Base-by-base conservation (phyloP, 495 filamentous ascomycete genomes). In the Xylaria sp. region DNA sequence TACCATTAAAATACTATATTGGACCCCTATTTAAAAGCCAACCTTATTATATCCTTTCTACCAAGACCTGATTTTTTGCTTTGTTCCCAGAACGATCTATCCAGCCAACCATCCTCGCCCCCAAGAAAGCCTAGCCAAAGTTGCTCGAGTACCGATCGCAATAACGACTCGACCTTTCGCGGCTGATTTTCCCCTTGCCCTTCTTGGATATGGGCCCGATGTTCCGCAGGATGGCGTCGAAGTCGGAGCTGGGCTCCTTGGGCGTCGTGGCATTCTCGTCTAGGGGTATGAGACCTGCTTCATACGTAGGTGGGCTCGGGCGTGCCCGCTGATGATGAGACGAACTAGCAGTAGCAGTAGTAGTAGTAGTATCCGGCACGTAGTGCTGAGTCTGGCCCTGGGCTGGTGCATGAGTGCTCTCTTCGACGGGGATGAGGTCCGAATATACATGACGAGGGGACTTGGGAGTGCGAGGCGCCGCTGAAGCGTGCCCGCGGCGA, bases 131-230 rank as follows among this genome's bases (percentile, higher is more conserved):
- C 15, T 61, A 69, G 5, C 67, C 67, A 43, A 62, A 61, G 43
- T 69, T 69, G 67, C 67, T 69, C 0, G 43, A 50, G 31, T 69
- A 69, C n/a, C 67, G 53, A 31, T 69, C 67, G n/a, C 59, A 69
- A 29, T 69, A 69, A 19, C 67, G 67, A 43, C 55, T 44, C 11
- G 55, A 61, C 15, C 67, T 43, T 40, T 58, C 57, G 8, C 57
- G 67, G 31, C 55, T 19, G 21, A 46, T 48, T 0, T 53, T 69
- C 7, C 43, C 29, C 40, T 61, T 69, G 1, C 14, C 21, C 0
- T 61, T 41, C 67, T 69, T 69, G 0, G 67, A 24, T 8, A 62
- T 35, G 0, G 55, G 55, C 21, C 52, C 67, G 19, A 69, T 69
- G 43, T 69, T 69, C 24, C 57, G 7, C 21, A 69, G 52, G 44